phyloP scores from a whole-genome alignment of 331 rosid genomes.

The Saraca asoca region DNA sequence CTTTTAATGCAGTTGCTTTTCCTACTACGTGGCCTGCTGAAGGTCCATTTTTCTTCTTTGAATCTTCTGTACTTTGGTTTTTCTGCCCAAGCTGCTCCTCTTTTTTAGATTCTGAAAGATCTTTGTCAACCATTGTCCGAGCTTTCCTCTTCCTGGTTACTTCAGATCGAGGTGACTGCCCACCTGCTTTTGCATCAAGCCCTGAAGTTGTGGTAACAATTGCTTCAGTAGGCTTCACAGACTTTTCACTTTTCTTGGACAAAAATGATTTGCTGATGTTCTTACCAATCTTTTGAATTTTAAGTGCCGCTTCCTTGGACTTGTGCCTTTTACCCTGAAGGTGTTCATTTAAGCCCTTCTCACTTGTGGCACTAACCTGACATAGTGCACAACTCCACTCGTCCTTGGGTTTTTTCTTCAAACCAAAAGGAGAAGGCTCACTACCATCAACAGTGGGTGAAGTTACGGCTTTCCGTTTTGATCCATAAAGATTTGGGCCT shows the following conservation, averaged over 20 bases:
- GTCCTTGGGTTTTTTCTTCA: constrained; percentile 49
- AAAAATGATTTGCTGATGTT: constrained; percentile 5
- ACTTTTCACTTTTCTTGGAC: constrained; percentile 23
- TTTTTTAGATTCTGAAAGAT: background rate
- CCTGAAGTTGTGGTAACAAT: constrained; percentile 12
- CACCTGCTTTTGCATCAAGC: constrained; percentile 19
- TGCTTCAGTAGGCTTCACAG: constrained; percentile 4
- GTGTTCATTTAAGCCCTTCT: constrained; percentile 51
- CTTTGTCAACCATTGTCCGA: constrained; percentile 16
- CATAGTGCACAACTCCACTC: constrained; percentile 71
- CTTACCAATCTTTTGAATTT: constrained; percentile 30
- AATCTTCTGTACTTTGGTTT: constrained; percentile 9
- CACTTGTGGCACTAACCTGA: constrained; percentile 37
- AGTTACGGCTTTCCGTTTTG: constrained; percentile 48
- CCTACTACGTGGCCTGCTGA: background rate
- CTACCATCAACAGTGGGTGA: constrained; percentile 13
- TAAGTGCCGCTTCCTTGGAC: constrained; percentile 50
- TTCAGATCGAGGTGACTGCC: background rate
- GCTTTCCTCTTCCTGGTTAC: constrained; percentile 6
- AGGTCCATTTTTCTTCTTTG: constrained; percentile 16
- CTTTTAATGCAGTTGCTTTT: constrained; percentile 7
- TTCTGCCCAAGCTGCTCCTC: constrained; percentile 31
- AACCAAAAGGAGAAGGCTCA: constrained; percentile 29
- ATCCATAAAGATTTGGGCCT: constrained; percentile 20
- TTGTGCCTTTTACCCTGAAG: constrained; percentile 70